These are phyloP conservation scores for Pseudocercospora macadamiae DNA, from an alignment of 2,329 filamentous ascomycete species.

Conservation along the genomic window DNA sequence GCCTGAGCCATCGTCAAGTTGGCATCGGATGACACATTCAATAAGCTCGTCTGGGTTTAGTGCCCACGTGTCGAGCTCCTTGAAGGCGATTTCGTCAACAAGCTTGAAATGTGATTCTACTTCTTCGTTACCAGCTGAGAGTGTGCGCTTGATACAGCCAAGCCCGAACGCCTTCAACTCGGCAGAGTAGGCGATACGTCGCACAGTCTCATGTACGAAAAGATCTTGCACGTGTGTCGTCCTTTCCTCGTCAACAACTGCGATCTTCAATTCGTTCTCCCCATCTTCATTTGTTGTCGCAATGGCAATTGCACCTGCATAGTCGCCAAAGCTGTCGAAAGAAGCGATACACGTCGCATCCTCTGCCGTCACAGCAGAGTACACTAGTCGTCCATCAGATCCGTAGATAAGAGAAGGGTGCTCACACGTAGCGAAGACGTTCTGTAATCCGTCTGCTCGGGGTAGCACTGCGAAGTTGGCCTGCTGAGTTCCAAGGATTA, in stretches of 20 bases:
- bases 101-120: slow-evolving; percentile 82
- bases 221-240: slow-evolving; percentile 87
- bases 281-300: slow-evolving; percentile 64
- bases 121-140: slow-evolving; percentile 71
- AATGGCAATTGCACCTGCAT: slow-evolving; percentile 77
- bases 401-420: slow-evolving; percentile 93
- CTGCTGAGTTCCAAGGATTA: slow-evolving; percentile 83
- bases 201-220: slow-evolving; percentile 77
- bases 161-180: slow-evolving; percentile 80
- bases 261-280: slow-evolving; percentile 64
- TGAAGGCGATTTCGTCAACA: slow-evolving; percentile 87
- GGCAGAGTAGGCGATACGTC: slow-evolving; percentile 83
- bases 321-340: slow-evolving; percentile 75
- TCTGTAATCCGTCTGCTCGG: slow-evolving; percentile 67
- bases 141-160: slow-evolving; percentile 77
- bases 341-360: slow-evolving; percentile 79
- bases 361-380: slow-evolving; percentile 90
- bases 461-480: slow-evolving; percentile 80
- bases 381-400: slow-evolving; percentile 82
- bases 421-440: slow-evolving; percentile 91
- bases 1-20: slow-evolving; percentile 65
- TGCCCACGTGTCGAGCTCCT: slow-evolving; percentile 71
- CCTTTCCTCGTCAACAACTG: slow-evolving; percentile 77
- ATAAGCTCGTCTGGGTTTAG: slow-evolving; percentile 74
- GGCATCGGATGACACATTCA: slow-evolving; percentile 78